Evolutionary conservation across 345 rosid genomes (phyloP), one percentile per base, ranked within the genome.

Genomic region (Gossypium raimondii): DNA sequence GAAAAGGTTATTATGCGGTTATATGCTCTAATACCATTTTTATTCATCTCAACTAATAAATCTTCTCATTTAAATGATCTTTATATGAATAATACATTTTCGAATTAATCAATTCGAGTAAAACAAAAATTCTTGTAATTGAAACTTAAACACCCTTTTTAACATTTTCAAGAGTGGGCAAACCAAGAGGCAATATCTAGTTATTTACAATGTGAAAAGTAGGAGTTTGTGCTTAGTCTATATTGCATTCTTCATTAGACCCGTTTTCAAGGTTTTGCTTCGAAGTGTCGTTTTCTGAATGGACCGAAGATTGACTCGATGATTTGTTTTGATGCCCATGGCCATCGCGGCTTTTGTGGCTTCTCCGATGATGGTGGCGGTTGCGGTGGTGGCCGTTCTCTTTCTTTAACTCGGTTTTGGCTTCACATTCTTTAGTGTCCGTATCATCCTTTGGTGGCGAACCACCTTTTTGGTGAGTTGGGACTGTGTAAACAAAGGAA

Each of bases 401-500:
- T 45, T 80, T 83, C 78, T 79, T 88, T 9, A 41, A 17, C 29
- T 82, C 83, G 74, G 78, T 77, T n/a, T 75, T 82, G 9, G 69
- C 0, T 27, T 86, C 74, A 48, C 78, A 3, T 60, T 83, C 84
- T 73, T 81, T 81, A 0, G 47, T 73, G 55, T 77, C 78, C 9
- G 73, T 74, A 0, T 61, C 60, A 11, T 77, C 81, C 63, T 82
- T 82, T 0, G 10, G 60, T 57, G 61, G 27, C 25, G 44, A 71
- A 27, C 76, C 82, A 5, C 61, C 41, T 5, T 34, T 76, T 58
- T 85, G 85, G 13, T 34, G 41, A 5, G 76, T 60, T 4, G 94
- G 93, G 22, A 87, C 96, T 25, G 82, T 82, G 75, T 86, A 94
- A 24, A 86, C 90, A 41, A 92, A 92, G 7, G 97, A 76, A 24